phyloP scores from a whole-genome alignment of 73 alveolate species.

The Paraurostyla sp. region DNA sequence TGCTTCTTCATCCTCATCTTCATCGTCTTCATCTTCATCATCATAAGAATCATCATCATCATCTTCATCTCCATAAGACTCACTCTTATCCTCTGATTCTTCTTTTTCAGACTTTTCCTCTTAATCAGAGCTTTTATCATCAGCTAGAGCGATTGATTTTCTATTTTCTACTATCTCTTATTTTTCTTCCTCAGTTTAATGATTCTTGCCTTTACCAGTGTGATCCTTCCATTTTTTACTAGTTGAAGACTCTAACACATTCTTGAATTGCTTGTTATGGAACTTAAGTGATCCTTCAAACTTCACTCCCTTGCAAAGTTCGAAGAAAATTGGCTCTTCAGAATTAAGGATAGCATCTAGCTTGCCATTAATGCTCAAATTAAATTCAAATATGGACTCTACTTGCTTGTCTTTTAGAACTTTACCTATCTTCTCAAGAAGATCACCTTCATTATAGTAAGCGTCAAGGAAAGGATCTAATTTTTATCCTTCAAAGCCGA shows the following conservation, averaged over 20 bases:
- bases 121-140: no score
- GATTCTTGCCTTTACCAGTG: no score
- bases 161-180: background rate
- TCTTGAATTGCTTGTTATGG: conserved; percentile 2
- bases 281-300: background rate
- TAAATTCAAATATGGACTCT: background rate
- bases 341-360: background rate
- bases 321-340: background rate
- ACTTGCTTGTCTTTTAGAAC: background rate
- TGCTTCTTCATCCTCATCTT: background rate
- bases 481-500: background rate
- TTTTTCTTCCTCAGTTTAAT: no score
- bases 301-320: background rate
- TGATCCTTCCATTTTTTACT: background rate
- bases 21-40: background rate
- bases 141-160: no score
- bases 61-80: background rate
- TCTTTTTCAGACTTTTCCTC: background rate
- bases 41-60: background rate
- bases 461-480: background rate
- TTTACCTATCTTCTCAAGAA: background rate
- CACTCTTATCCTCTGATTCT: background rate
- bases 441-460: background rate
- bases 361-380: background rate
- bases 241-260: background rate